Conservation (phyloP, 768 basidiomycete species). For the Leucocoprinus sp. region DNA sequence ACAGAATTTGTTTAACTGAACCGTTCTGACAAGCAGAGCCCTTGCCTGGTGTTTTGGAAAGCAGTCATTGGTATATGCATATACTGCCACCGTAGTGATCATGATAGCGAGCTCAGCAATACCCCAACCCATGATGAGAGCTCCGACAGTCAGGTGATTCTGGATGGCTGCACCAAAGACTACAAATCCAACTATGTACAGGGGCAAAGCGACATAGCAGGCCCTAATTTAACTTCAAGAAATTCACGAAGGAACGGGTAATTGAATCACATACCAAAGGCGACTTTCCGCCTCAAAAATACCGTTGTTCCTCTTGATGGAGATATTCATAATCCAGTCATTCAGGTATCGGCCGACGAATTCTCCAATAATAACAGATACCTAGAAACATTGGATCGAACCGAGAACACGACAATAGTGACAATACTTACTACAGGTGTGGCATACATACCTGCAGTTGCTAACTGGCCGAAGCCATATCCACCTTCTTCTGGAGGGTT, state of each 20-base stretch:
- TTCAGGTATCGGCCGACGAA: conserved; percentile 44
- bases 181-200: conserved; percentile 59
- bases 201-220: conserved; percentile 47
- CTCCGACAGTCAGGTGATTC: conserved; percentile 42
- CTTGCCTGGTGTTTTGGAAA: conserved; percentile 23
- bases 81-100: conserved; percentile 57
- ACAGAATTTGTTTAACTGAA: conserved; percentile 11
- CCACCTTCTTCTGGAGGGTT: conserved; percentile 45
- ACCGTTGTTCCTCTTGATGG: conserved; percentile 41
- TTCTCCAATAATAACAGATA: conserved; percentile 46
- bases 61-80: conserved; percentile 22
- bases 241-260: not conserved
- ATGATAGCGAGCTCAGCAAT: conserved; percentile 48
- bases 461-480: conserved; percentile 42
- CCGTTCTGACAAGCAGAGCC: not conserved
- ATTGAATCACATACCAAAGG: conserved; percentile 35
- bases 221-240: conserved; percentile 29
- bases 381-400: conserved; percentile 21
- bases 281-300: conserved; percentile 56
- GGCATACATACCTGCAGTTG: conserved; percentile 44
- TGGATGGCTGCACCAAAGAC: conserved; percentile 47
- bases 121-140: conserved; percentile 61
- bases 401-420: not conserved
- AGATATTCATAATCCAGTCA: conserved; percentile 40
- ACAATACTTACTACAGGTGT: conserved; percentile 42